A percentile compares a stretch with the other conserved stretches of the same genome.
These are phyloP conservation scores for Ballota nigra DNA, from an alignment of 257 asterid genomes.

Conservation along the genomic window DNA sequence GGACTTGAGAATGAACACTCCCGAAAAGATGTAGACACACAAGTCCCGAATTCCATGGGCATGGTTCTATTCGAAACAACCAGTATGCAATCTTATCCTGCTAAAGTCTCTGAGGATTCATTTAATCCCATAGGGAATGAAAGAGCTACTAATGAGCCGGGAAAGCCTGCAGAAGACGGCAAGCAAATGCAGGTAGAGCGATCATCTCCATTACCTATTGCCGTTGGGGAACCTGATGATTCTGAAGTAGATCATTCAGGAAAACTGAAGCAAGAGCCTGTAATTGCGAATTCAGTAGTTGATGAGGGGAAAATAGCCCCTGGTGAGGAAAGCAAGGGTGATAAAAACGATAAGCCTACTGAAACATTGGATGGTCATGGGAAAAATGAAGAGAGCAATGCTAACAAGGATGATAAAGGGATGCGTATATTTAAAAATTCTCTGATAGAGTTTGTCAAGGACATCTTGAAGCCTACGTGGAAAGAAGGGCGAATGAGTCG, in stretches of 20 bases:
- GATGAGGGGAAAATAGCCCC: constrained; percentile 28
- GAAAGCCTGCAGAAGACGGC: constrained; percentile 34
- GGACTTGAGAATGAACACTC: constrained; percentile 41
- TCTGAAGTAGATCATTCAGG: constrained; percentile 23
- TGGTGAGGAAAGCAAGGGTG: constrained; percentile 34
- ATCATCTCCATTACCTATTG: constrained; percentile 30
- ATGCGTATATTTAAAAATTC: constrained; percentile 78
- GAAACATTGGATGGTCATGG: constrained; percentile 40
- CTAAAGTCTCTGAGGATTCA: constrained; percentile 28
- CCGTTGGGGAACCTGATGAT: constrained; percentile 28
- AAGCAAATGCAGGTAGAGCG: constrained; percentile 32
- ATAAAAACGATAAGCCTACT: constrained; percentile 37
- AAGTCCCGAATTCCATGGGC: constrained; percentile 30
- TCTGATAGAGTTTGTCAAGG: constrained; percentile 84
- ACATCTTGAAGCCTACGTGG: constrained; percentile 86
- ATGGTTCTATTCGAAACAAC: constrained; percentile 24
- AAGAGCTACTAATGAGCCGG: constrained; percentile 28
- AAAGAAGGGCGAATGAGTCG: constrained; percentile 93
- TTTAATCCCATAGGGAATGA: constrained; percentile 32
- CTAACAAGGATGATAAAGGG: constrained; percentile 73
- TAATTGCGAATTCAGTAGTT: constrained; percentile 30
- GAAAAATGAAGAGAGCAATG: constrained; percentile 48
- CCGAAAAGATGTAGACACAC: constrained; percentile 32
- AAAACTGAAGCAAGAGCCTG: constrained; percentile 33
- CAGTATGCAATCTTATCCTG: constrained; percentile 28